These are phyloP conservation scores for Thalassiosira exigua DNA, from an alignment of 352 stramenopile species.

Conservation along the genomic window DNA sequence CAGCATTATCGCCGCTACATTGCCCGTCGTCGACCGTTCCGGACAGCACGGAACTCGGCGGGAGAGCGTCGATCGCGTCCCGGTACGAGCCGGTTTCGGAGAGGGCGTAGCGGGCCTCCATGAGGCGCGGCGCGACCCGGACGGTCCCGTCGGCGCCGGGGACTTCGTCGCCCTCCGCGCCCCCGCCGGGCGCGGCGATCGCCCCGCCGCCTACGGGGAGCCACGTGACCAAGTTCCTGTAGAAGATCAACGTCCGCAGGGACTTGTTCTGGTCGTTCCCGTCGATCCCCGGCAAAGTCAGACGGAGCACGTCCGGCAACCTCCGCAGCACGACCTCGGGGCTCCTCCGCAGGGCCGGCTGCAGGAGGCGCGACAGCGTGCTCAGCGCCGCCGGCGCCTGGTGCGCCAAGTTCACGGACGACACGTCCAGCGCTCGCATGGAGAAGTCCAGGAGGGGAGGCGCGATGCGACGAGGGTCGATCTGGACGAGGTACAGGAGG, in stretches of 20 bases:
- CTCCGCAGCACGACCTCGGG: conserved; percentile 69
- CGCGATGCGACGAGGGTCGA: conserved; percentile 69
- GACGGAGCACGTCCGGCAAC: conserved; percentile 78
- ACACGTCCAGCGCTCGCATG: conserved; percentile 75
- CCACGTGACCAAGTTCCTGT: conserved; percentile 82
- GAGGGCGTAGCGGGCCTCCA: conserved; percentile 46
- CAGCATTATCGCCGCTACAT: conserved; percentile 18
- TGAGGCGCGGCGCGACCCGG: conserved; percentile 53
- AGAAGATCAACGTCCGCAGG: conserved; percentile 82
- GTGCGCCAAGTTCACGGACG: conserved; percentile 77
- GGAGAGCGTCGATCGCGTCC: conserved; percentile 59
- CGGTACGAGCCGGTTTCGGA: conserved; percentile 61
- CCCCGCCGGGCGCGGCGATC: conserved; percentile 13
- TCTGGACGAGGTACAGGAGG: conserved; percentile 80
- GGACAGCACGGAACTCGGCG: conserved; percentile 69
- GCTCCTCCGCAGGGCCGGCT: conserved; percentile 61
- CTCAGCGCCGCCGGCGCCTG: conserved; percentile 80
- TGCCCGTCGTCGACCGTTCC: conserved; percentile 14
- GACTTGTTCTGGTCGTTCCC: conserved; percentile 86
- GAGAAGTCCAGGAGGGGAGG: conserved; percentile 83
- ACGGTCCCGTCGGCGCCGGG: conserved; percentile 10
- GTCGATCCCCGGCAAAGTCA: conserved; percentile 85
- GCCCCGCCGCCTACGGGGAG: conserved; percentile 70
- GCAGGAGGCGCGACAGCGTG: conserved; percentile 66
- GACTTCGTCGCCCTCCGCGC: conserved; percentile 27